Evolutionary conservation across 768 basidiomycete genomes (phyloP).

Genomic region (Strobilomyces confusus): DNA sequence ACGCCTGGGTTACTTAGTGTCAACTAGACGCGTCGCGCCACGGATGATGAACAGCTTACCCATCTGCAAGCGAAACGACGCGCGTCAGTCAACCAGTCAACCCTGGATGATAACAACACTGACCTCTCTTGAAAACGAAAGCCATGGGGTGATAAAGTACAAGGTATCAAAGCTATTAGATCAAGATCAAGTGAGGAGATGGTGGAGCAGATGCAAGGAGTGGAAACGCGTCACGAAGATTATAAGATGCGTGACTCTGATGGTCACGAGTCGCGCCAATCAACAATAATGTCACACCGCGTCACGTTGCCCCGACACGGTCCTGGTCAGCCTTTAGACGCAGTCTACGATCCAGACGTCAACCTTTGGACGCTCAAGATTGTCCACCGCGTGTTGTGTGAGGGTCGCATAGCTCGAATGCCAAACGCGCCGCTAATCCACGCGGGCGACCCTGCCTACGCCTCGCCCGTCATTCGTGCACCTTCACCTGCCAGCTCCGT

Average conservation of each 20-base stretch:
- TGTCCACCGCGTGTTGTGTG: too few relatives aligned
- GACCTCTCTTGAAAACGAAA: constrained; percentile 58
- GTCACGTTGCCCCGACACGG: constrained; percentile 12
- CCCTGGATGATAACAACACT: constrained; percentile 16
- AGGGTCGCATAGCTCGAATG: too few relatives aligned
- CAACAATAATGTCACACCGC: constrained; percentile 33
- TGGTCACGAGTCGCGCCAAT: constrained; percentile 29
- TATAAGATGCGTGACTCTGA: constrained; percentile 30
- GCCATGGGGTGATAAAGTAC: constrained; percentile 33
- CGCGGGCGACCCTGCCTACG: constrained; percentile 37
- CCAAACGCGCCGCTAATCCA: constrained; percentile 30
- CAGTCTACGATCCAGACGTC: too few relatives aligned
- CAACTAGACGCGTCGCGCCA: constrained; percentile 24
- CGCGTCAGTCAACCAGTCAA: constrained; percentile 12
- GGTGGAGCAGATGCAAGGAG: constrained; percentile 20
- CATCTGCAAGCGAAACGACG: constrained; percentile 35
- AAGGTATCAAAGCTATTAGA: constrained; percentile 1
- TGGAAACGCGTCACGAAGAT: constrained; percentile 26
- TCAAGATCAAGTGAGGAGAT: constrained; percentile 12
- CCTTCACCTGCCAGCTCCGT: constrained; percentile 46
- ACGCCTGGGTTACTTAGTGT: constrained; percentile 43
- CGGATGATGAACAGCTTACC: constrained; percentile 31
- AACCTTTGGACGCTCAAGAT: too few relatives aligned
- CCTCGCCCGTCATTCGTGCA: constrained; percentile 42
- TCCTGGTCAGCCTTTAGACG: too few relatives aligned